phyloP scores from a whole-genome alignment of 805 yeast genomes.

The Nakazawaea populi region DNA sequence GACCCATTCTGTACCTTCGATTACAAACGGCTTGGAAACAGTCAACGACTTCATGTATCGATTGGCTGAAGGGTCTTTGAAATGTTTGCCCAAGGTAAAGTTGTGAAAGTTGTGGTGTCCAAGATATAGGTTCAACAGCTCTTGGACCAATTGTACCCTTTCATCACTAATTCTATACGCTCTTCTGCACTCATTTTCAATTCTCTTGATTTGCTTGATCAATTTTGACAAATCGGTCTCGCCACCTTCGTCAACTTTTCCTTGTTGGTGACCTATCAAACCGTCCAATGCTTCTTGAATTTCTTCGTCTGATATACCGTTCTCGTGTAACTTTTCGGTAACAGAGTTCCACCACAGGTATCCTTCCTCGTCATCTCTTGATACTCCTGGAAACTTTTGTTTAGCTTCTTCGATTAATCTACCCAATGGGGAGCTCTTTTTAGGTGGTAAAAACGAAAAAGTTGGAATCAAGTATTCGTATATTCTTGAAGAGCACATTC shows the following conservation, averaged over 20 bases:
- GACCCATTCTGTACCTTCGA: conserved; percentile 93
- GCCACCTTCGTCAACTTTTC: conserved; percentile 28
- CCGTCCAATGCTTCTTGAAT: conserved; percentile 24
- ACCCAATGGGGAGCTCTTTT: conserved; percentile 64
- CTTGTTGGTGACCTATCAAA: conserved; percentile 20
- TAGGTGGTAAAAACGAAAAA: conserved; percentile 86
- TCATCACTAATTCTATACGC: conserved; percentile 58
- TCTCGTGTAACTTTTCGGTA: conserved; percentile 26
- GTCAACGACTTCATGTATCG: conserved; percentile 75
- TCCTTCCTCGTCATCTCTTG: conserved; percentile 64
- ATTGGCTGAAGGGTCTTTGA: conserved; percentile 78
- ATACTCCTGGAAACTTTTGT: conserved; percentile 48
- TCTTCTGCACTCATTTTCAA: conserved; percentile 66
- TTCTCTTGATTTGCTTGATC: conserved; percentile 46
- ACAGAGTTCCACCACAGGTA: conserved; percentile 64
- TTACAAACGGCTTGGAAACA: conserved; percentile 85
- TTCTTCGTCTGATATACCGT: conserved; percentile 35
- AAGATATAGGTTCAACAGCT: conserved; percentile 64
- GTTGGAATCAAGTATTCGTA: conserved; percentile 94
- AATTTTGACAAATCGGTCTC: conserved; percentile 31
- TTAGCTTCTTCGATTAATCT: conserved; percentile 51
- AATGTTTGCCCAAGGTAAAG: conserved; percentile 44
- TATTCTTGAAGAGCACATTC: conserved; percentile 91
- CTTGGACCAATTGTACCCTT: conserved; percentile 57
- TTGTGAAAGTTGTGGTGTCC: conserved; percentile 84